Evolutionary conservation across 2,329 filamentous ascomycete species (phyloP).

Genomic region (Dothideomycetidae sp.): DNA sequence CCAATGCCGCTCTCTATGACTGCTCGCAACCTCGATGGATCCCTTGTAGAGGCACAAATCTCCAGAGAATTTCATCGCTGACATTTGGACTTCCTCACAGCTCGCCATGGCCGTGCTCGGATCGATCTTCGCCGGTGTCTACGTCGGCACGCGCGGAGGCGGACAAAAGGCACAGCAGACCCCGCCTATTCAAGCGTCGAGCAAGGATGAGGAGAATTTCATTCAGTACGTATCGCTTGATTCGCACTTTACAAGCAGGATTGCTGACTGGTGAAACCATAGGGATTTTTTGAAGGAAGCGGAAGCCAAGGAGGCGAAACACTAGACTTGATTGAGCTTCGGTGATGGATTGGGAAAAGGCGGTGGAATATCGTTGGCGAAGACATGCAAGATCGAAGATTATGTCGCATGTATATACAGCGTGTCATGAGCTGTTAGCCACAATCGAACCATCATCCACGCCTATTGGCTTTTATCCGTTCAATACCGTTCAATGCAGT

Average conservation of each 20-base stretch:
- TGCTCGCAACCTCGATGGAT: too few species aligned
- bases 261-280: not conserved
- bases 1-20: too few species aligned
- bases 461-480: too few species aligned
- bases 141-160: slow-evolving; percentile 32
- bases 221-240: slow-evolving; percentile 42
- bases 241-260: not conserved
- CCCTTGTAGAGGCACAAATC: too few species aligned
- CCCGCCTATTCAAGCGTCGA: slow-evolving; percentile 49
- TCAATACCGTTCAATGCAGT: slow-evolving; percentile 5
- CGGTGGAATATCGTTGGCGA: not conserved
- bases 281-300: slow-evolving; percentile 40
- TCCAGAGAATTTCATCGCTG: too few species aligned
- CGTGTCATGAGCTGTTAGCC: not conserved
- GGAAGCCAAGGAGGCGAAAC: slow-evolving; percentile 32
- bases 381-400: not conserved
- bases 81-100: slow-evolving; percentile 24
- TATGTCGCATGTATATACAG: not conserved
- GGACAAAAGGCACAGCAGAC: slow-evolving; percentile 33
- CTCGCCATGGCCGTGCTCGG: slow-evolving; percentile 46
- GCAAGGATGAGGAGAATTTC: slow-evolving; percentile 55
- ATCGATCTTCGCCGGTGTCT: slow-evolving; percentile 32
- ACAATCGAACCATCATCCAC: not conserved
- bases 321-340: slow-evolving; percentile 21
- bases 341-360: too few species aligned